A percentile compares a stretch with the other conserved stretches of the same genome.
phyloP scores from a whole-genome alignment of 139 green algal species.

The Pedinophyceae sp. region DNA sequence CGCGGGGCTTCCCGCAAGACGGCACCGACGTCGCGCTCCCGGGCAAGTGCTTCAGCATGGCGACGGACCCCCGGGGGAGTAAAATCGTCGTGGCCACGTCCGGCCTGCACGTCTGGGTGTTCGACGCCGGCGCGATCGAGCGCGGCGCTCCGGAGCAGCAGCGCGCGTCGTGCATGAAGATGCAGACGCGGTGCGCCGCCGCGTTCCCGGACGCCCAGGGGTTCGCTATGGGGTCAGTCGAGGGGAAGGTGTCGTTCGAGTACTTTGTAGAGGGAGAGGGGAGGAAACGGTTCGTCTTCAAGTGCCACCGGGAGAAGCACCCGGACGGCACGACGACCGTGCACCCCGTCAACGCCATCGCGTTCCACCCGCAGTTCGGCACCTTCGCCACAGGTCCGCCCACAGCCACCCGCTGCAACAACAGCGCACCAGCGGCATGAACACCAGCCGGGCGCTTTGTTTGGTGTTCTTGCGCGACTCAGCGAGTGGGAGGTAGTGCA shows the following conservation, averaged over 20 bases:
- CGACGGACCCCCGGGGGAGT: slow-evolving; percentile 6
- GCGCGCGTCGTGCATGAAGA: slow-evolving; percentile 58
- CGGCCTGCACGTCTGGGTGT: slow-evolving; percentile 58
- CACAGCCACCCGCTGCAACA: too few species aligned
- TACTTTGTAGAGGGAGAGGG: slow-evolving; percentile 40
- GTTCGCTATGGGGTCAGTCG: slow-evolving; percentile 63
- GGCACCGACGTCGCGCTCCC: slow-evolving; percentile 29
- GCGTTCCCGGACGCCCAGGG: slow-evolving; percentile 47
- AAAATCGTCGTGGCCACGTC: slow-evolving; percentile 60
- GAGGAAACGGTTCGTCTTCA: too few species aligned
- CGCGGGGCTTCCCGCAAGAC: slow-evolving; percentile 8
- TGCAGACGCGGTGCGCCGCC: slow-evolving; percentile 67
- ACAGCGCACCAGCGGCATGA: too few species aligned
- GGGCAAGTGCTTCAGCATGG: slow-evolving; percentile 59
- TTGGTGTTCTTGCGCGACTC: too few species aligned
- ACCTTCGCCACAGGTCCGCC: slow-evolving; percentile 87
- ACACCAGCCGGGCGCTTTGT: too few species aligned
- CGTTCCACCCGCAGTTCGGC: slow-evolving; percentile 55
- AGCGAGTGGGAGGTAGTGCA: too few species aligned
- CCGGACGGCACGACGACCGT: slow-evolving; percentile 38
- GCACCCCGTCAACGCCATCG: slow-evolving; percentile 69
- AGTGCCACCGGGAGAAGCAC: slow-evolving; percentile 60
- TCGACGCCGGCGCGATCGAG: slow-evolving; percentile 40
- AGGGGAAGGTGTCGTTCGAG: slow-evolving; percentile 80
- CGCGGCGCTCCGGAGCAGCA: slow-evolving; percentile 34